Base-by-base conservation (phyloP, 805 yeast species). In the Debaryomyces tyrocola region DNA sequence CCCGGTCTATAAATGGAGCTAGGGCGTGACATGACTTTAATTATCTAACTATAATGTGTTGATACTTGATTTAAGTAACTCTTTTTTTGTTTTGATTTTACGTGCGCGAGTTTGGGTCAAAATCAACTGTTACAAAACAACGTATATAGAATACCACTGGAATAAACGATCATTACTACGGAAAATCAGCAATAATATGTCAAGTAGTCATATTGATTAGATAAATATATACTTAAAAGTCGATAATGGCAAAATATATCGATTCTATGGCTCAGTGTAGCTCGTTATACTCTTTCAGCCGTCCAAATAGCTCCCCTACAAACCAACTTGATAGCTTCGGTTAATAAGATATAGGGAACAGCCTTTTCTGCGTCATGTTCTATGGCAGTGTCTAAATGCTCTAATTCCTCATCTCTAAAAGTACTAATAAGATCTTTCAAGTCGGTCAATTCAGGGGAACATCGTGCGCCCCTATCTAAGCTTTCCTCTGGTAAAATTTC, bases 401-500 rank as follows among this genome's bases (percentile, higher is more conserved):
- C 98, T 49, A 92, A 74, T 66, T 92, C 99, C 43, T 92, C 96
- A 62, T 92, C 98, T 62, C 99, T 78, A 63, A 92, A 94, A 43
- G 79, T 74, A 47, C 82, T 82, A 44, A 94, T 84, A 1, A 80
- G 76, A 20, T 77, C 71, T 51, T 81, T 85, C 57, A 94, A 70
- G 1, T 70, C 64, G 3, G 66, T 61, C 38, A 90, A 62, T 57
- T 87, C 96, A 21, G 78, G 73, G 4, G 85, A 77, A 7, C 68
- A 67, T 39, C 54, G 57, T 9, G 60, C 49, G 6, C 59, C 62
- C 17, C 53, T 54, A 5, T 57, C 54, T 6, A 70, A 38, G 24
- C 66, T 49, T 2, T 58, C 59, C 1, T 47, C 40, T 9, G 52
- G 46, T 6, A 72, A 50, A 20, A 34, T 33, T 41, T 60, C 53